Evolutionary conservation across 2,329 filamentous ascomycete species (phyloP), one percentile per base, ranked within the genome.

Genomic region (Xylariaceae sp.): DNA sequence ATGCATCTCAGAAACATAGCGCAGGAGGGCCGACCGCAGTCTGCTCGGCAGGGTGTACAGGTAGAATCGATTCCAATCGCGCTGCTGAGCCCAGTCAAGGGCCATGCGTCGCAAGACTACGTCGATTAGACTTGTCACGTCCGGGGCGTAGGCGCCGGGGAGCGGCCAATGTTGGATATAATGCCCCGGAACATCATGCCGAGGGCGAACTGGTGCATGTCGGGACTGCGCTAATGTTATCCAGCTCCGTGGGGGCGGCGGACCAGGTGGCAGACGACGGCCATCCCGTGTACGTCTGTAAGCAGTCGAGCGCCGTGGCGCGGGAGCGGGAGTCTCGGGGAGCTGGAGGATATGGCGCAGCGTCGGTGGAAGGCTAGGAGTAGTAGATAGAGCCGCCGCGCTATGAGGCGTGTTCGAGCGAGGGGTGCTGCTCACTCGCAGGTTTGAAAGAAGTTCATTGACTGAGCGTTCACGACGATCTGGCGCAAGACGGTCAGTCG

Each of bases 171-270:
- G 57, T 36, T 54, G 55, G 17, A 63, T 48, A 17, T 41, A 45
- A 16, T 17, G 11, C 7, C 48, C n/a, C 42, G 48, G 14, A 51
- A 47, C 43, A 28, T 53, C n/a, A 7, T 47, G 31, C 42, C 45
- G 5, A 41, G 31, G 13, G 63, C 57, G 66, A 45, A 60, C 43
- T 7, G 60, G 51, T 6, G 66, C 66, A 55, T 66, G 67, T 18
- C 60, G 55, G 34, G 64, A 64, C 34, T 65, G 64, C 2, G 69
- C 71, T 51, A 65, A 60, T 53, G 71, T 58, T 50, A 75, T 64
- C 83, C 83, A 86, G 62, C 80, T 84, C 36, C 73, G 73, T 2
- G 83, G 83, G 18, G 83, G 76, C 22, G 81, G 75, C 18, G 83
- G 83, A 0, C 83, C 83, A 2, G 83, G 74, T 10, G 82, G 82